These are phyloP conservation scores for Funneliformis mosseae DNA, from an alignment of 192 early-diverging fungal genomes.

Conservation along the genomic window DNA sequence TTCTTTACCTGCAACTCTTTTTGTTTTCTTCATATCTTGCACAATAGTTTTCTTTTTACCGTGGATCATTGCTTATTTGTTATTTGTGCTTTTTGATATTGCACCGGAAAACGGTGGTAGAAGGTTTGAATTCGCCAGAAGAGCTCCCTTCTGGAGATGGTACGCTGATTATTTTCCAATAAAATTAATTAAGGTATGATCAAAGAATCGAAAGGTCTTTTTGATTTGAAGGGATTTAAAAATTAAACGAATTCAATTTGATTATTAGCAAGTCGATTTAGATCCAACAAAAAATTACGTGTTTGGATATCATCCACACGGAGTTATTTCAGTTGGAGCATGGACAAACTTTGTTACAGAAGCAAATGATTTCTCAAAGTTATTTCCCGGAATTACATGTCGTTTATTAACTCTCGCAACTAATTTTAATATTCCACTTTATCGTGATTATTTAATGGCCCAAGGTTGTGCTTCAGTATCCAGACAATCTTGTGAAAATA, in stretches of 20 bases:
- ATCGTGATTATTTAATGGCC: slow-evolving; percentile 80
- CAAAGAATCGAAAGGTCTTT: neutral
- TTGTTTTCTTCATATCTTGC: slow-evolving; percentile 67
- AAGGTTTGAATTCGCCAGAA: slow-evolving; percentile 50
- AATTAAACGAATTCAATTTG: slow-evolving; percentile 7
- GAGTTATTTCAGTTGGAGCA: slow-evolving; percentile 83
- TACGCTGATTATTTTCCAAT: slow-evolving; percentile 83
- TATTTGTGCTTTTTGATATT: slow-evolving; percentile 73
- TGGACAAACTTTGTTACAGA: slow-evolving; percentile 84
- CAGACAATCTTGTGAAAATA: slow-evolving; percentile 72
- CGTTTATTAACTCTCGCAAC: slow-evolving; percentile 79
- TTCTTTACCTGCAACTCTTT: slow-evolving; percentile 54
- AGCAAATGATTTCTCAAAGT: slow-evolving; percentile 68
- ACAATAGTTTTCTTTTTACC: slow-evolving; percentile 58
- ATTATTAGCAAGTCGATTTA: slow-evolving; percentile 69
- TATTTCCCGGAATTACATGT: slow-evolving; percentile 80
- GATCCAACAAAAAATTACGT: slow-evolving; percentile 86
- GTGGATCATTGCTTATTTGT: slow-evolving; percentile 69
- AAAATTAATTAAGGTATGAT: slow-evolving; percentile 65
- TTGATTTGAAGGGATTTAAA: neutral
- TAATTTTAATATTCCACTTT: slow-evolving; percentile 86
- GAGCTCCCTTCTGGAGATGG: slow-evolving; percentile 70
- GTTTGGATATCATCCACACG: slow-evolving; percentile 93
- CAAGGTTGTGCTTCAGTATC: slow-evolving; percentile 80
- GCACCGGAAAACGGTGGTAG: slow-evolving; percentile 82